Base-by-base conservation (phyloP, 2,329 filamentous ascomycete genomes). In the Curvularia hawaiiensis region DNA sequence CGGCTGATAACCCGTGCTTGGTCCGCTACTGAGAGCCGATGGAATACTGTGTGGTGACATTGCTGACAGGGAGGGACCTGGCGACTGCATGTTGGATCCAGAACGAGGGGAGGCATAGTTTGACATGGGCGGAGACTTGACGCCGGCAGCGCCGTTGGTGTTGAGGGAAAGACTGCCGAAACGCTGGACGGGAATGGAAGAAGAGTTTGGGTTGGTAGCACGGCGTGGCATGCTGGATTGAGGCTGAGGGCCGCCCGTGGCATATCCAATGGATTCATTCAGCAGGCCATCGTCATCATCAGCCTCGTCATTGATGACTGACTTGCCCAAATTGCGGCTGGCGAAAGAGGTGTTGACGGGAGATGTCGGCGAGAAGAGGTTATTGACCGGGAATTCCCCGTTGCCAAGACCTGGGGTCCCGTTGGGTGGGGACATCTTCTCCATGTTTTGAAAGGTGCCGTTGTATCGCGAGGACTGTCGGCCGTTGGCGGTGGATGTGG, bases 201-300 rank as follows among this genome's bases (percentile, higher is more conserved):
- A 87, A 24, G 90, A 86, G 53, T 87, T 90, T 26, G 90, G 87
- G 52, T 88, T 90, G 1, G 89, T 92, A 39, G 87, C 85, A 63
- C 88, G 86, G 52, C 91, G 88, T 64, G 84, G 81, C 58, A 83
- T 78, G 50, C 75, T 76, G 41, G 79, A 78, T 53, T 84, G 80
- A 2, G 66, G 67, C 46, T 76, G 70, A 39, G 79, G 78, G 10
- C 87, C 88, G 67, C 87, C 91, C 68, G 93, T 89, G 10, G 90
- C 91, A 70, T 88, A 92, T 9, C 85, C 88, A 43, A 90, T 82
- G 0, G 89, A 86, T 53, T 92, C 87, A 56, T 89, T 88, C 45
- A 92, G 80, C n/a, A 92, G 80, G 33, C 83, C 85, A 2, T 89
- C 90, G 70, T 91, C 90, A 49, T 92, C 89, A 61, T 90, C 87